phyloP scores from a whole-genome alignment of 2,329 filamentous ascomycete genomes.

The Alternaria infectoria region DNA sequence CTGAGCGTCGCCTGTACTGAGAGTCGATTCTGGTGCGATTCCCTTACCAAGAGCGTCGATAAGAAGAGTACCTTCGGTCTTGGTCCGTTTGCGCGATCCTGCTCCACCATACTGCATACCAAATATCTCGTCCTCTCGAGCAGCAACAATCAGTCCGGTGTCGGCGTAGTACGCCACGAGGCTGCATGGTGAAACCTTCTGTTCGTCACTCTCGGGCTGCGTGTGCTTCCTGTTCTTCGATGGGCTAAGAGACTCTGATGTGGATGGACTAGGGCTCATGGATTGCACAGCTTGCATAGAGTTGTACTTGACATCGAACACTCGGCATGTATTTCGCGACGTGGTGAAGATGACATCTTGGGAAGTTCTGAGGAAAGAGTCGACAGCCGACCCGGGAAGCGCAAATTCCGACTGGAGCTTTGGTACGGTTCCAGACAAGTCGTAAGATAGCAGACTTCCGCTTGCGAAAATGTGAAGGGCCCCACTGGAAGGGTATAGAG shows the following conservation, averaged over 20 bases:
- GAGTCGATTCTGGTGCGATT: conserved; percentile 32
- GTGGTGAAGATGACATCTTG: conserved; percentile 69
- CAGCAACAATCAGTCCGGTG: conserved; percentile 69
- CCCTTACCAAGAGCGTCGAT: conserved; percentile 78
- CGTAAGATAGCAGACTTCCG: conserved; percentile 65
- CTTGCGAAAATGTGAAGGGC: conserved; percentile 66
- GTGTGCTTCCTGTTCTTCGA: conserved; percentile 45
- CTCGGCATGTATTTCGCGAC: conserved; percentile 59
- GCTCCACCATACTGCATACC: conserved; percentile 63
- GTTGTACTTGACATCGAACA: conserved; percentile 72
- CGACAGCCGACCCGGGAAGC: conserved; percentile 59
- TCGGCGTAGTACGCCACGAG: conserved; percentile 64
- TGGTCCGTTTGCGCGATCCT: conserved; percentile 45
- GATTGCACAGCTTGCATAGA: conserved; percentile 55
- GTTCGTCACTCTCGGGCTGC: conserved; percentile 46
- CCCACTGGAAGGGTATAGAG: conserved; percentile 68
- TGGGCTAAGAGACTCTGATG: conserved; percentile 38
- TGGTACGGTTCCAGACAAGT: conserved; percentile 68
- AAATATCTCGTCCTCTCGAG: conserved; percentile 68
- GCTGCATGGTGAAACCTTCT: conserved; percentile 49
- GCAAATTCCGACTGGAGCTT: conserved; percentile 61
- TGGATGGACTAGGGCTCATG: conserved; percentile 27
- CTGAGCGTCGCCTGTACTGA: conserved; percentile 17
- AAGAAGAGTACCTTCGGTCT: conserved; percentile 61
- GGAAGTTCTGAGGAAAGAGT: conserved; percentile 71